Percentiles rank a stretch among this genome's conserved stretches.
Evolutionary conservation across 1,139 yeast genomes (phyloP).

Genomic region (Suhomyces bolitotheri): DNA sequence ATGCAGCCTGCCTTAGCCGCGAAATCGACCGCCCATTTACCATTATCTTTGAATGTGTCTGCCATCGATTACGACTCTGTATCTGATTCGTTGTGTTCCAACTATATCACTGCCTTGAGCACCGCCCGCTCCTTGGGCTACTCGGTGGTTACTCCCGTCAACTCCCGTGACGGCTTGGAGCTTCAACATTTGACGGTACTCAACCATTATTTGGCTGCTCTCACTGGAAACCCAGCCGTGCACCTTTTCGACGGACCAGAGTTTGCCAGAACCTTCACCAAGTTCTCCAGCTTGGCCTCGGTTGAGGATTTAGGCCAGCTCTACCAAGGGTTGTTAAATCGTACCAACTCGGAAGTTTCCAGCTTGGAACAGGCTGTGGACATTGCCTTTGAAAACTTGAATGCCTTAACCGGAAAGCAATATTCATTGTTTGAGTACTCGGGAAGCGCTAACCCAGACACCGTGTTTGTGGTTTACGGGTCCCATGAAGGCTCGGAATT

Average conservation of each 20-base stretch:
- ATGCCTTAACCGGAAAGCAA: constrained; percentile 56
- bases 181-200: constrained; percentile 68
- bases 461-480: constrained; percentile 79
- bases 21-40: constrained; percentile 42
- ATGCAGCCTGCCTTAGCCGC: constrained; percentile 58
- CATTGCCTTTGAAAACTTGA: constrained; percentile 50
- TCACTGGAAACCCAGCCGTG: constrained; percentile 57
- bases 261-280: constrained; percentile 57
- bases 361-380: constrained; percentile 41
- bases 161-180: constrained; percentile 50
- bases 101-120: constrained; percentile 64
- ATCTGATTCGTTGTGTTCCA: constrained; percentile 56
- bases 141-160: constrained; percentile 72
- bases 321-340: constrained; percentile 38
- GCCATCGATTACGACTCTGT: constrained; percentile 67
- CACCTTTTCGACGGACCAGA: constrained; percentile 81
- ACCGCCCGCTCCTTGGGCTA: constrained; percentile 65
- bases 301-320: constrained; percentile 45
- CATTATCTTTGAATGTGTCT: constrained; percentile 70
- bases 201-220: constrained; percentile 60
- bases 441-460: constrained; percentile 61
- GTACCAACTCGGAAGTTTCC: constrained; percentile 23
- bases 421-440: constrained; percentile 70
- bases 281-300: constrained; percentile 47
- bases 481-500: constrained; percentile 64